Evolutionary conservation across 331 rosid genomes (phyloP).

Genomic region (Saraca asoca): DNA sequence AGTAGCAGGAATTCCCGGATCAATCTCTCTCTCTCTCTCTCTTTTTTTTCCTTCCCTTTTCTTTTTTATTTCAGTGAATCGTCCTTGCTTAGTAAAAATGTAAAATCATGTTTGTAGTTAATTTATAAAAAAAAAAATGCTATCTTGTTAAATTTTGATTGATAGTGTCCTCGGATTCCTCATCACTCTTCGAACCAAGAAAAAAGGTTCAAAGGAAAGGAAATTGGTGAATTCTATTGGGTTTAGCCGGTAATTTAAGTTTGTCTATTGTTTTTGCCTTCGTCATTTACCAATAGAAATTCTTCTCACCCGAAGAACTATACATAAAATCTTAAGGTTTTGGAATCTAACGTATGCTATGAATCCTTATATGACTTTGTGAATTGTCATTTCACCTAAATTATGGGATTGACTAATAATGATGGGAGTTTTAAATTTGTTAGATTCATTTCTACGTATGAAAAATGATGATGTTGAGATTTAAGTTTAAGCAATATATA

Average conservation of each 20-base stretch:
- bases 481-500: neutral
- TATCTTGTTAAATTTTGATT: slow-evolving; percentile 37
- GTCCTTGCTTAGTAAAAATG: slow-evolving; percentile 53
- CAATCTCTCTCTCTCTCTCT: slow-evolving; percentile 8
- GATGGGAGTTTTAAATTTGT: slow-evolving; percentile 8
- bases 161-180: slow-evolving; percentile 28
- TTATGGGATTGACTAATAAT: slow-evolving; percentile 3
- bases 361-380: neutral
- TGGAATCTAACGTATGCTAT: neutral
- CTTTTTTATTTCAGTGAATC: slow-evolving; percentile 32
- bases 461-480: neutral
- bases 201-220: neutral
- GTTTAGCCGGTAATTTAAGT: neutral
- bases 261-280: slow-evolving; percentile 3
- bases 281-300: neutral
- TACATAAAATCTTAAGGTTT: neutral
- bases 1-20: slow-evolving; percentile 36
- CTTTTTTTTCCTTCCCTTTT: too few species aligned
- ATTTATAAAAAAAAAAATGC: slow-evolving; percentile 39
- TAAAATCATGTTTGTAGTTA: slow-evolving; percentile 64
- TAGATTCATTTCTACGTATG: neutral
- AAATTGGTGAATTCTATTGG: slow-evolving; percentile 28
- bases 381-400: slow-evolving; percentile 21
- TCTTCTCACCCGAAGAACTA: too few species aligned
- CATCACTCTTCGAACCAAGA: slow-evolving; percentile 12